A percentile compares a stretch with the other conserved stretches of the same genome.
Conservation (phyloP, 1,139 yeast genomes). For the Geotrichum carabidarum region DNA sequence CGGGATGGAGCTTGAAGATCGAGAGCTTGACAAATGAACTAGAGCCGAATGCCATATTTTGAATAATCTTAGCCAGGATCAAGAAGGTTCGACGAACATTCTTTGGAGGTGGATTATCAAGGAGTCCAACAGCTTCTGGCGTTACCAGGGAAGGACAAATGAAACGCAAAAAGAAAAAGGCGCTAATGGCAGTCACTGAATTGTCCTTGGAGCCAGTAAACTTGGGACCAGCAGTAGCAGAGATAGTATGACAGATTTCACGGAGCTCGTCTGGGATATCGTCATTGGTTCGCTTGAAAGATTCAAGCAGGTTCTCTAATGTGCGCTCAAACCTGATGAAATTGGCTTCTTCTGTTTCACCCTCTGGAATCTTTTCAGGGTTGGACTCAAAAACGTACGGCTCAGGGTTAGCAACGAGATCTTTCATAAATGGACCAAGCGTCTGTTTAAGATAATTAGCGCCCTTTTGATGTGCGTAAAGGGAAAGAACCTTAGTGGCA, state of each 20-base stretch:
- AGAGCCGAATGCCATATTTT: slow-evolving; percentile 77
- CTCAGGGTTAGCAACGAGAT: slow-evolving; percentile 48
- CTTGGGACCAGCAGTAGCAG: slow-evolving; percentile 49
- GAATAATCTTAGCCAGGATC: slow-evolving; percentile 72
- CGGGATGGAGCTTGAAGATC: slow-evolving; percentile 41
- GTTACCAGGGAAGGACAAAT: slow-evolving; percentile 83
- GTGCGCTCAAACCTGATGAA: slow-evolving; percentile 53
- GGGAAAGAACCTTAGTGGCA: slow-evolving; percentile 68
- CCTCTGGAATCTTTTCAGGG: slow-evolving; percentile 39
- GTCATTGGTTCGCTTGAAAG: slow-evolving; percentile 50
- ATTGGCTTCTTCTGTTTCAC: slow-evolving; percentile 43
- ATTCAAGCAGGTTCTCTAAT: slow-evolving; percentile 51
- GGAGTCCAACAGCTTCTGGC: slow-evolving; percentile 56
- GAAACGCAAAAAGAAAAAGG: slow-evolving; percentile 72
- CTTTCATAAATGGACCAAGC: slow-evolving; percentile 52
- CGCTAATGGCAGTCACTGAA: slow-evolving; percentile 69
- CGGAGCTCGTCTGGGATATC: slow-evolving; percentile 59
- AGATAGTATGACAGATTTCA: slow-evolving; percentile 59
- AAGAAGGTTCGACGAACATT: slow-evolving; percentile 64
- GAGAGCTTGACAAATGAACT: slow-evolving; percentile 53
- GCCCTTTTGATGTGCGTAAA: slow-evolving; percentile 67
- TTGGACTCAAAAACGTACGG: slow-evolving; percentile 58
- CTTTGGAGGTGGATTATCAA: slow-evolving; percentile 28
- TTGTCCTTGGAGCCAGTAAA: slow-evolving; percentile 50
- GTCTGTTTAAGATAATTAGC: slow-evolving; percentile 50